Evolutionary conservation across 164 flowering plant genomes (phyloP).

Genomic region (Liriodendron chinense): DNA sequence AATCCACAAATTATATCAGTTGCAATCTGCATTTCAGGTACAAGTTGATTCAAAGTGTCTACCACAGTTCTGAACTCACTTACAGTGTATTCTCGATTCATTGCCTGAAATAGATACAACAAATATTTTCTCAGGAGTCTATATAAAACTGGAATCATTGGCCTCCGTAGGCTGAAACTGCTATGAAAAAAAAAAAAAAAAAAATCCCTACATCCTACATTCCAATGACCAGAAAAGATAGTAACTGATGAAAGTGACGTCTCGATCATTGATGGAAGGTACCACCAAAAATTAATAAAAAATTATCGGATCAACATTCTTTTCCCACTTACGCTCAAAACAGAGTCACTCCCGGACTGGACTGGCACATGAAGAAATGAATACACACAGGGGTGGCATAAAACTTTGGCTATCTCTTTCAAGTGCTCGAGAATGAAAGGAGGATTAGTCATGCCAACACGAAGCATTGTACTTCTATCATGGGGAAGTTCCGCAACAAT

Average conservation of each 20-base stretch:
- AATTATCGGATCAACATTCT: not conserved
- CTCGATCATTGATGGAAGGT: too few relatives aligned
- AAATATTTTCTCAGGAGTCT: constrained; percentile 5
- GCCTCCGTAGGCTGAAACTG: not conserved
- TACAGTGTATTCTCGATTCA: constrained; percentile 98
- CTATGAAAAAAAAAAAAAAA: not conserved
- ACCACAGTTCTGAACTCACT: constrained; percentile 85
- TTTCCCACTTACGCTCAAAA: constrained; percentile 63
- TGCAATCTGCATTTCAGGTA: constrained; percentile 99
- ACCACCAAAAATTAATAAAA: not conserved
- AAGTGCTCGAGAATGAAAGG: constrained; percentile 97
- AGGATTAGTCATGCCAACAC: constrained; percentile 99
- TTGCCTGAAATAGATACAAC: constrained; percentile 51
- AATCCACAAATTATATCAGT: constrained; percentile 99
- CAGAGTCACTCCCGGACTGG: constrained; percentile 91
- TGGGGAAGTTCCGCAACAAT: constrained; percentile 83
- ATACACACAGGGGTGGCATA: constrained; percentile 89
- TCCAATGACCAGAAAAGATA: not conserved
- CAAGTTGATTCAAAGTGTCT: constrained; percentile 81
- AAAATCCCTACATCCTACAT: too few relatives aligned
- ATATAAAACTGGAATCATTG: not conserved
- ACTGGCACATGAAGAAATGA: constrained; percentile 98
- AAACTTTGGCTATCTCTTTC: constrained; percentile 85
- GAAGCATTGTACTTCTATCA: constrained; percentile 93
- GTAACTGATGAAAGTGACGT: not conserved